phyloP scores from a whole-genome alignment of 2,329 filamentous ascomycete genomes.

The Periconia sp. region DNA sequence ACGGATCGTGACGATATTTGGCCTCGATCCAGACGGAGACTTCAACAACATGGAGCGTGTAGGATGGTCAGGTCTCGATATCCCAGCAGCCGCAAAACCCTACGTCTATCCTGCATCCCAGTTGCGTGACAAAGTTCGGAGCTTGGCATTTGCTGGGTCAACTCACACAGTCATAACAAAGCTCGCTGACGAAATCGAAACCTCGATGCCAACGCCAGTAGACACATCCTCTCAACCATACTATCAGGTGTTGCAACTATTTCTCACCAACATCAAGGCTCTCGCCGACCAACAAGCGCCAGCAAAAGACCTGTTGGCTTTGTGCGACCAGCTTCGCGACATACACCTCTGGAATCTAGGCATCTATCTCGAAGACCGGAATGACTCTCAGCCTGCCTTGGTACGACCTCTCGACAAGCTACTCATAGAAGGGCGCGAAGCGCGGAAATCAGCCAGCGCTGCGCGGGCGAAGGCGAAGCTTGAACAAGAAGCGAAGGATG shows the following conservation, averaged over 20 bases:
- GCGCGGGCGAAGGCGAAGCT: constrained; percentile 3
- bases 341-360: constrained; percentile 7
- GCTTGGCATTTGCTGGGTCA: constrained; percentile 1
- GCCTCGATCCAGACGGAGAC: constrained; percentile 4
- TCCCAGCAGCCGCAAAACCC: constrained; percentile 3
- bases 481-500: constrained; percentile 2
- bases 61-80: constrained; percentile 7
- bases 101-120: constrained; percentile 4
- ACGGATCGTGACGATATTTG: constrained; percentile 6
- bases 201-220: constrained; percentile 5
- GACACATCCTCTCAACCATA: constrained; percentile 5
- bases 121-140: constrained; percentile 4
- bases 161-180: constrained; percentile 5
- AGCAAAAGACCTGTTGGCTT: constrained; percentile 4
- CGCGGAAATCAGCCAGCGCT: constrained; percentile 3
- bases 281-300: constrained; percentile 4
- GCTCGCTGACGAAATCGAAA: constrained; percentile 6
- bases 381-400: constrained; percentile 5
- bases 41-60: constrained; percentile 2
- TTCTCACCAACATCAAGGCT: constrained; percentile 3
- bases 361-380: constrained; percentile 7
- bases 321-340: constrained; percentile 6
- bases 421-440: constrained; percentile 3
- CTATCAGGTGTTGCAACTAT: constrained; percentile 2
- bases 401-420: constrained; percentile 4